phyloP scores from a whole-genome alignment of 768 basidiomycete genomes.

The Tulasnella sp. region DNA sequence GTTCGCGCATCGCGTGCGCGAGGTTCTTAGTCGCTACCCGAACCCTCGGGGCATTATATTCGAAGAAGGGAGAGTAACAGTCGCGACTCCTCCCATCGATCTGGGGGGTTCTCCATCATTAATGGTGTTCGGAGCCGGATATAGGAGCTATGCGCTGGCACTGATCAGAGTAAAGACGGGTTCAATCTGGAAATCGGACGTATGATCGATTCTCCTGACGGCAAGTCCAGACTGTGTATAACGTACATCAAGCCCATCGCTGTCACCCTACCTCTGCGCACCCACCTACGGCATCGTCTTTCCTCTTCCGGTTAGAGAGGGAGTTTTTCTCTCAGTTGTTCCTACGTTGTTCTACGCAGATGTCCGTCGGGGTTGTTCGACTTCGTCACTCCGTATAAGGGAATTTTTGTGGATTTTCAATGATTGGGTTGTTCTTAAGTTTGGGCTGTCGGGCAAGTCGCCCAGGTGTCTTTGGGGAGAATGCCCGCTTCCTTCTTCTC shows the following conservation, averaged over 20 bases:
- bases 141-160: background rate
- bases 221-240: too few relatives aligned
- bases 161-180: background rate
- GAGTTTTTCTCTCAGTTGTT: background rate
- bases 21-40: background rate
- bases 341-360: background rate
- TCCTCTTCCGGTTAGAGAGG: background rate
- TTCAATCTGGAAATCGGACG: background rate
- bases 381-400: background rate
- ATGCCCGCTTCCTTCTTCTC: background rate
- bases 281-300: background rate
- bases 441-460: background rate
- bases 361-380: background rate
- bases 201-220: background rate
- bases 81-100: background rate
- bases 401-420: background rate
- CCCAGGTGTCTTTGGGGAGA: background rate
- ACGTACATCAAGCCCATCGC: too few relatives aligned
- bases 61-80: background rate
- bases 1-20: background rate
- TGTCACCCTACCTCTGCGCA: too few relatives aligned
- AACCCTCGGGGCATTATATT: background rate
- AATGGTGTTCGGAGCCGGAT: slow-evolving; percentile 2
- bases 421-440: background rate
- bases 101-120: background rate